Evolutionary conservation across 768 basidiomycete genomes (phyloP).

Genomic region (Kwoniella sp.): DNA sequence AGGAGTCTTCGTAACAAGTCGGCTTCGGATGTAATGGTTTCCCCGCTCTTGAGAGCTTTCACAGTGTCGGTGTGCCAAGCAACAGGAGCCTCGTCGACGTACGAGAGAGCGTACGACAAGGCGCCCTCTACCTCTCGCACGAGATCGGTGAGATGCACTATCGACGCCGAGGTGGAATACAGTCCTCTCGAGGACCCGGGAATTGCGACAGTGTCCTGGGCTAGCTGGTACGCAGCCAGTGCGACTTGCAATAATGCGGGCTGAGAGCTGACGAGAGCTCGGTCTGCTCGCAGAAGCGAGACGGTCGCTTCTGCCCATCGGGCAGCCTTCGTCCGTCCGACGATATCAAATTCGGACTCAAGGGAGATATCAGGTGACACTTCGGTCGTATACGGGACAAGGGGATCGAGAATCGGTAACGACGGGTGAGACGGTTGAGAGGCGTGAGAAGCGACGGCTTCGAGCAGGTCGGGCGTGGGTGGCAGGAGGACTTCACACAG

Average conservation of each 20-base stretch:
- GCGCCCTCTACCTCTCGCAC: constrained; percentile 37
- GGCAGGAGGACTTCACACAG: constrained; percentile 27
- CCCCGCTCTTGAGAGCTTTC: constrained; percentile 24
- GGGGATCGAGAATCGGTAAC: constrained; percentile 39
- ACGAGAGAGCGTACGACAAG: constrained; percentile 37
- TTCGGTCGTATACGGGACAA: constrained; percentile 30
- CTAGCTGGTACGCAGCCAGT: constrained; percentile 66
- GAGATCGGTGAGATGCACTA: constrained; percentile 58
- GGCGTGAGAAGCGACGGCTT: constrained; percentile 13
- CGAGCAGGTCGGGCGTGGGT: not conserved
- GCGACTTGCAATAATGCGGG: constrained; percentile 73
- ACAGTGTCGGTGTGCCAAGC: constrained; percentile 29
- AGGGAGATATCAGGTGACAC: constrained; percentile 18
- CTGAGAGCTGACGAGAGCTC: constrained; percentile 65
- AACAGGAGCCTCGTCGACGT: constrained; percentile 22
- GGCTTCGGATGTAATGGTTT: not conserved
- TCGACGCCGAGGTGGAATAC: constrained; percentile 59
- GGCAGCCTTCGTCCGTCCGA: constrained; percentile 68
- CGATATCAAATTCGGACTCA: constrained; percentile 56
- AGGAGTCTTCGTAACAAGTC: constrained; percentile 38
- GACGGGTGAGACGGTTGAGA: constrained; percentile 21
- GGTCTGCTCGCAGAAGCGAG: constrained; percentile 64
- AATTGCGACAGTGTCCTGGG: constrained; percentile 65
- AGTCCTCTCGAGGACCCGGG: constrained; percentile 62
- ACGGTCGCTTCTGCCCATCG: constrained; percentile 66